A percentile compares a stretch with the other conserved stretches of the same genome.
Conservation (phyloP, 305 asterid species). For the Solanum hybrid region DNA sequence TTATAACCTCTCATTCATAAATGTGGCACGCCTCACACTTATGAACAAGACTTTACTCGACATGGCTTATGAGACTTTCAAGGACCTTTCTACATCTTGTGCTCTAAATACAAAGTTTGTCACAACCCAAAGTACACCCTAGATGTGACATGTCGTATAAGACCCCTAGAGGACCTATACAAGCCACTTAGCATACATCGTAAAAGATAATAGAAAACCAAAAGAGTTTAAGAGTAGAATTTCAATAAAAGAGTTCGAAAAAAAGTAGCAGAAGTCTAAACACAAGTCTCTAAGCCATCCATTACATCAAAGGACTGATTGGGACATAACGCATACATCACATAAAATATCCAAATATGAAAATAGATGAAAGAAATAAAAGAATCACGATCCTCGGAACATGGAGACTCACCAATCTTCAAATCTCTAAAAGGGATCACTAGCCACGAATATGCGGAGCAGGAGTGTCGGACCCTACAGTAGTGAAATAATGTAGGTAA, state of each 20-base stretch:
- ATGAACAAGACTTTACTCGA: not conserved
- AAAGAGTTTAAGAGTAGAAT: not conserved
- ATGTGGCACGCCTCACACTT: not conserved
- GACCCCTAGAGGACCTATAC: not conserved
- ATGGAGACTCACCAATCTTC: not conserved
- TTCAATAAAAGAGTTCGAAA: not conserved
- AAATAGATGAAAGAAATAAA: no score
- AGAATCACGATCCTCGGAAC: no score
- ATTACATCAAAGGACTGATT: not conserved
- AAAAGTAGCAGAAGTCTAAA: not conserved
- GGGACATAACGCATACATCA: not conserved
- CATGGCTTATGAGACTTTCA: not conserved
- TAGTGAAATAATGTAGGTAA: not conserved
- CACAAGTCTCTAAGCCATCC: not conserved
- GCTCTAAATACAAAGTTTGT: not conserved
- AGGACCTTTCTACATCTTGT: not conserved
- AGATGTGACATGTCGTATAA: not conserved
- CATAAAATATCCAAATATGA: no score
- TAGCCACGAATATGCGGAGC: not conserved
- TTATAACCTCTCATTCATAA: not conserved
- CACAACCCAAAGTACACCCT: not conserved
- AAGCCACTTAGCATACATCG: not conserved
- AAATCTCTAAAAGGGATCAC: not conserved
- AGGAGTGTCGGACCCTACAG: not conserved
- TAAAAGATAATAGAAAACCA: no score